Evolutionary conservation across 2,329 filamentous ascomycete genomes (phyloP), one percentile per base, ranked within the genome.

Genomic region (Didymella exigua): DNA sequence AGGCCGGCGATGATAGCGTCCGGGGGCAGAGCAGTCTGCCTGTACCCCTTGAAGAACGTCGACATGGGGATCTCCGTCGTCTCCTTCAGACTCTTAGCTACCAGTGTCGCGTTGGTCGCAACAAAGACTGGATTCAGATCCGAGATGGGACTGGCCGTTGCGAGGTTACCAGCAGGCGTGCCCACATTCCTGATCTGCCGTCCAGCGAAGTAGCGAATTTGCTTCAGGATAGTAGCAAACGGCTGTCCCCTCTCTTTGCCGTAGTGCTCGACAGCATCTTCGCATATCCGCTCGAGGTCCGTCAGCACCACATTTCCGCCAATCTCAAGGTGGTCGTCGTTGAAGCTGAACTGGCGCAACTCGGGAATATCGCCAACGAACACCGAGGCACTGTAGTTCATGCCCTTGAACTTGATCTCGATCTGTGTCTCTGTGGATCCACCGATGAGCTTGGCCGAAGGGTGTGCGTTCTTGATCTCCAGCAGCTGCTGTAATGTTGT

Each of bases 341-440:
- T 82, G 72, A 97, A 88, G 4, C 80, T 82, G 71, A 91, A 98
- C 62, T 93, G 89, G 11, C 91, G 84, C 54, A 99, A 78, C 76
- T 98, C 95, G 0, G 90, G 81, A 54, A 99, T 96, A 68, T 99
- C 95, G 10, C 93, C 93, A 9, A 98, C 90, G 63, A 89, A 98
- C 0, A 99, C 90, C 0, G 93, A 97, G 1, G 90, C 86, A 4
- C 89, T 88, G 71, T 98, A 98, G 66, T 92, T 85, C 81, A 96
- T 85, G 1, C 89, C 91, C 78, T 98, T 98, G 84, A 99, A 98
- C 76, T 96, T 97, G 78, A 96, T 90, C 77, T 99, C 95, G 57
- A 99, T 98, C 76, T 98, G 95, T 0, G 93, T 98, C 75, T 99
- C 95, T 2, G 93, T 96, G 72, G 92, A 96, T 58, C 95, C 95